Evolutionary conservation across 2,329 filamentous ascomycete genomes (phyloP).

Genomic region (Trichocomaceae sp.): DNA sequence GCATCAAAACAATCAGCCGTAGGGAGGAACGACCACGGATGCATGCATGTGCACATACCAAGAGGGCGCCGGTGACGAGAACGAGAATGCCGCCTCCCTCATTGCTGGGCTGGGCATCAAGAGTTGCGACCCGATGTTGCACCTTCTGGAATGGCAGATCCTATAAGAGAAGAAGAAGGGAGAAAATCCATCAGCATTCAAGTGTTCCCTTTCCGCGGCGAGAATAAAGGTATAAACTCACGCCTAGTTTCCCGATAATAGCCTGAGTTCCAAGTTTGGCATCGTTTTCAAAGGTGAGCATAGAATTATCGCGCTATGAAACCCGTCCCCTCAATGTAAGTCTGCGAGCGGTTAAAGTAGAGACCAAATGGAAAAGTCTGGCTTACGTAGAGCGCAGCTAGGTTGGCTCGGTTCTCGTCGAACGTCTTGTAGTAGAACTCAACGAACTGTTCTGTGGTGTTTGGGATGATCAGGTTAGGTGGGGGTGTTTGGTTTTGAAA

Average conservation of each 20-base stretch:
- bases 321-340: conserved; percentile 8
- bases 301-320: conserved; percentile 67
- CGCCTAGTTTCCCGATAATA: conserved; percentile 76
- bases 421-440: conserved; percentile 87
- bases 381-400: conserved; percentile 75
- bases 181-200: background rate
- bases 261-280: conserved; percentile 56
- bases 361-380: background rate
- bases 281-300: conserved; percentile 83
- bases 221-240: conserved; percentile 41
- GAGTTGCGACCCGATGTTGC: conserved; percentile 66
- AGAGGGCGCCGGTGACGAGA: conserved; percentile 76
- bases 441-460: conserved; percentile 69
- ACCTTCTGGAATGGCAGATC: conserved; percentile 74
- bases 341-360: background rate
- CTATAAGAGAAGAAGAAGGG: conserved; percentile 39
- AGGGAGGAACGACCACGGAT: conserved; percentile 7
- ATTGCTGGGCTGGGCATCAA: conserved; percentile 74
- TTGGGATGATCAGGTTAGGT: background rate
- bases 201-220: background rate
- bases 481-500: background rate
- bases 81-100: conserved; percentile 68
- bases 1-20: background rate
- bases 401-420: conserved; percentile 60
- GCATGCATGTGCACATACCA: conserved; percentile 50